Conservation (phyloP, 2,329 filamentous ascomycete genomes). For the Fusarium haematococcum region DNA sequence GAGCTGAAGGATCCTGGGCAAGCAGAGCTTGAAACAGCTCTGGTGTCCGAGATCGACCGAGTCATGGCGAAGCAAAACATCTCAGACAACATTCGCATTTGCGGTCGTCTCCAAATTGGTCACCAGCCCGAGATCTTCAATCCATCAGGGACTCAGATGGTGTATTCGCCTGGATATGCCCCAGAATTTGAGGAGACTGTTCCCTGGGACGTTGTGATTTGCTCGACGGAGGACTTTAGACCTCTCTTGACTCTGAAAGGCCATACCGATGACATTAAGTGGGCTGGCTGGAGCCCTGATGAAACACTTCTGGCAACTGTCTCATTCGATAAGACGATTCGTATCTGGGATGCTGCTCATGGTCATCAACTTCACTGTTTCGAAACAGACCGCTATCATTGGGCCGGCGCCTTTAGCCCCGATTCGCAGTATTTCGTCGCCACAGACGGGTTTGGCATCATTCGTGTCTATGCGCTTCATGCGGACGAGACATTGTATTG, state of each 20-base stretch:
- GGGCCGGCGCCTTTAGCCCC: constrained; percentile 16
- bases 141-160: constrained; percentile 8
- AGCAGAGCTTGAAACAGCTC: background rate
- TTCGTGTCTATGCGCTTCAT: constrained; percentile 1
- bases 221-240: background rate
- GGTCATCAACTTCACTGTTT: constrained; percentile 11
- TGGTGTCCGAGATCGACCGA: background rate
- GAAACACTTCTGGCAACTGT: constrained; percentile 24
- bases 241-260: background rate
- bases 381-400: constrained; percentile 15
- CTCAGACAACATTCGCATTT: constrained; percentile 1
- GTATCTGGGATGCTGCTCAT: constrained; percentile 15
- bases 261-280: constrained; percentile 17
- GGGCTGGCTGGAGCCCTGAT: constrained; percentile 26
- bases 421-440: constrained; percentile 9
- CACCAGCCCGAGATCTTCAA: constrained; percentile 11
- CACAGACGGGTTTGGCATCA: constrained; percentile 11
- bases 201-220: constrained; percentile 13
- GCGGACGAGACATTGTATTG: background rate
- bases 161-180: background rate
- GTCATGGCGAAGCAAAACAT: background rate
- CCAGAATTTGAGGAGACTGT: background rate
- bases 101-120: background rate
- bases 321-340: constrained; percentile 17
- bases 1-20: background rate